Evolutionary conservation across 768 basidiomycete species (phyloP), one percentile per base, ranked within the genome.

Genomic region (Coprinellus aureogranulatus): DNA sequence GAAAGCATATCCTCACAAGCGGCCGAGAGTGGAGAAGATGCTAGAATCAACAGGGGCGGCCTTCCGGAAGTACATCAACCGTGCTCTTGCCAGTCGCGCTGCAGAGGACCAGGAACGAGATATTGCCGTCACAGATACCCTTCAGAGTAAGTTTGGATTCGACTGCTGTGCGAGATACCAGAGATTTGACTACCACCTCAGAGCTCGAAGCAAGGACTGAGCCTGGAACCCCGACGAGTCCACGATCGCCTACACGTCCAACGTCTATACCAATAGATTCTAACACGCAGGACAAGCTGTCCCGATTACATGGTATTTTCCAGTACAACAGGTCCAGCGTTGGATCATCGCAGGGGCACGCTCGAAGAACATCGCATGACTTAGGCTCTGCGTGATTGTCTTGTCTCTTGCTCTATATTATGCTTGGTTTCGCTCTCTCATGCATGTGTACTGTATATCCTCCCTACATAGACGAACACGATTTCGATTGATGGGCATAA

Each of bases 11-110:
- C 94, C 94, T 0, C 86, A 92, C 64, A 94, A 92, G 68, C 82
- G 83, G 65, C 75, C 85, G 2, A 84, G 85, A 41, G 92, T 94
- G 22, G 93, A 94, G 65, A 92, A 92, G 68, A 81, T 94, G 77
- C 80, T 95, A 22, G 90, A 94, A 64, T 86, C 89, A 0, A 94
- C 94, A 0, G 93, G 93, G 1, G 83, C 90, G 20, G 90, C 90
- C 6, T 96, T 95, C 77, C 83, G 91, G 50, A 94, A 94, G 66
- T 96, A 96, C 66, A 92, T 95, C 64, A 89, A 85, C 31, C 84
- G 93, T 45, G 93, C 94, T 1, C 73, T 95, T 23, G 92, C 92
- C 0, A 94, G 85, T 67, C 81, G 92, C 55, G 91, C 90, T n/a
- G 87, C 88, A 10, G 90, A 94, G 65, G 92, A 94, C 64, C 81